Base-by-base conservation (phyloP, 129 eudicot genomes). In the Escallonia rubra region DNA sequence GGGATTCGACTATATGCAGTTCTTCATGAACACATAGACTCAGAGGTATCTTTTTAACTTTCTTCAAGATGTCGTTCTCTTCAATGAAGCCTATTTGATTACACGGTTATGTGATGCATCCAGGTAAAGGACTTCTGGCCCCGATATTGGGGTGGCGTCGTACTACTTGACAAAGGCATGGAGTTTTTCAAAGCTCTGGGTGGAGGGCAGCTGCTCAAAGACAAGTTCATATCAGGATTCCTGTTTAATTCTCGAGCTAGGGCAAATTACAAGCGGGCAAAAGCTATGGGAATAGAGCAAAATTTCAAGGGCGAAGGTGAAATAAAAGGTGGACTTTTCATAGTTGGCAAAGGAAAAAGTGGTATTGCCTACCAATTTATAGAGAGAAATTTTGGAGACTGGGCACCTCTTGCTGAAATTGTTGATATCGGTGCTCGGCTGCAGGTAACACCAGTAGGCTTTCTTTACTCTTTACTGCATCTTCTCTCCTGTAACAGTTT, bases 111-210 rank as follows among this genome's bases (percentile, higher is more conserved):
- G 43, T 55, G 61, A 61, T 43, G 77, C 34, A 73, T 54, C 51
- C 66, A 89, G 96, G 90, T 89, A 64, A 81, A 76, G 46, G 90
- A 89, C 56, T 89, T 89, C 78, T 89, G 96, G 96, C 96, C 96
- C 0, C 76, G 93, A 71, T 89, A 89, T 52, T 89, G 96, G 96
- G 96, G 96, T 43, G 96, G 93, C 10, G 84, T 74, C 40, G 84
- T 86, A 55, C 86, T 86, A 52, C 83, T 77, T 34, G 96, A 89
- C 87, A 86, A 74, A 60, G 79, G 81, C 67, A 82, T 74, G 84
- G 90, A 77, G 42, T 86, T 89, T 69, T 89, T 80, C 64, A 86
- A 79, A 79, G 96, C 96, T 50, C 85, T 89, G 44, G 96, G 96
- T 6, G 96, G 93, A 58, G 96, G 96, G 51, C 71, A 86, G 50